These are phyloP conservation scores for Tricholoma hemisulphureum DNA, from an alignment of 768 basidiomycete species.

Conservation along the genomic window DNA sequence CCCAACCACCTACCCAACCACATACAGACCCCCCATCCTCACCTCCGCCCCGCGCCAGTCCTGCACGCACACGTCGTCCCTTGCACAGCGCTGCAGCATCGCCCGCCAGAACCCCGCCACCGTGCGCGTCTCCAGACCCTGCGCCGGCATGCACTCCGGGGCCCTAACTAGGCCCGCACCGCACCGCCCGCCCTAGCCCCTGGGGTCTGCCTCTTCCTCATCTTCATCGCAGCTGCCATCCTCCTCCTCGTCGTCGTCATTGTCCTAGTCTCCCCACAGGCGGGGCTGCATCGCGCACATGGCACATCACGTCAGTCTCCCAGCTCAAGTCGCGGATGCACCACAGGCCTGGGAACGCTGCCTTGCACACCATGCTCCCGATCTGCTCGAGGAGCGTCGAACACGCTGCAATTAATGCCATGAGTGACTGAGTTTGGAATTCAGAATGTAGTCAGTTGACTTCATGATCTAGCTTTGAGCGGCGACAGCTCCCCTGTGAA, in stretches of 20 bases:
- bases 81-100: conserved; percentile 49
- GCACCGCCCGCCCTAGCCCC: conserved; percentile 8
- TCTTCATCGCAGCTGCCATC: too few species aligned
- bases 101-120: conserved; percentile 45
- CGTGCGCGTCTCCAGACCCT: conserved; percentile 16
- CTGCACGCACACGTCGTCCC: conserved; percentile 61
- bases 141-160: too few species aligned
- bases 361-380: conserved; percentile 51
- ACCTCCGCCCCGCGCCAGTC: conserved; percentile 57
- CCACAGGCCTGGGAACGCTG: conserved; percentile 61
- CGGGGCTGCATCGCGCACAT: conserved; percentile 22
- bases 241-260: too few species aligned
- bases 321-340: conserved; percentile 67
- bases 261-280: too few species aligned
- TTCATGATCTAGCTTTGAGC: not conserved
- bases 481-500: conserved; percentile 13
- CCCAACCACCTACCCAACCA: too few species aligned
- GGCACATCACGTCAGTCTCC: conserved; percentile 55
- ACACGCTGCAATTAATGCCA: too few species aligned
- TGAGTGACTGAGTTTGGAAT: too few species aligned
- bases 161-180: not conserved
- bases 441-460: not conserved
- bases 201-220: too few species aligned
- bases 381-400: conserved; percentile 66
- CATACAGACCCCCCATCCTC: not conserved